Conservation (phyloP, 495 filamentous ascomycete species). For the Daldinia concentrica region DNA sequence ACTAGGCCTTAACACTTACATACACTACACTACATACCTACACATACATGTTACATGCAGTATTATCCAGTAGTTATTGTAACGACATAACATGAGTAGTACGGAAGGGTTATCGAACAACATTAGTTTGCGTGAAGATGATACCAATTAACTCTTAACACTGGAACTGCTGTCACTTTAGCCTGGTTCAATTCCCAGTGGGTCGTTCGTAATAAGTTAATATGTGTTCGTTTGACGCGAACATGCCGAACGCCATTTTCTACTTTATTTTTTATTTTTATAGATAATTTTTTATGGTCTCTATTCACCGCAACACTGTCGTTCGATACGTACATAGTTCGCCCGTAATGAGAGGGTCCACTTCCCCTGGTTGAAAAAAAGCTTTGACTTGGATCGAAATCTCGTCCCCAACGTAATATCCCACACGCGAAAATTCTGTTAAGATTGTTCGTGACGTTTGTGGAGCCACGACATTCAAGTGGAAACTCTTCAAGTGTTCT, state of each 20-base stretch:
- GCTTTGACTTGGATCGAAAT: conserved; percentile 37
- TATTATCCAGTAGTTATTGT: not conserved
- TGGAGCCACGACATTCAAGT: conserved; percentile 40
- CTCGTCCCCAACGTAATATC: conserved; percentile 39
- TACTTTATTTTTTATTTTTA: conserved; percentile 21
- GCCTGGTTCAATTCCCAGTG: conserved; percentile 24
- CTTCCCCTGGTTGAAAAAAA: conserved; percentile 35
- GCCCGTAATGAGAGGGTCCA: conserved; percentile 26
- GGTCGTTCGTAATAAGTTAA: conserved; percentile 13
- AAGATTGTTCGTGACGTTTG: conserved; percentile 33
- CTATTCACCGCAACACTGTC: conserved; percentile 34
- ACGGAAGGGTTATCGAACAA: conserved; percentile 12
- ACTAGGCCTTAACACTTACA: conserved; percentile 4
- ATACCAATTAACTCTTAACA: conserved; percentile 4
- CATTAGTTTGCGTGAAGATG: conserved; percentile 28
- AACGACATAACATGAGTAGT: not conserved
- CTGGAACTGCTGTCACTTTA: conserved; percentile 30
- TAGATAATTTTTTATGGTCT: not conserved
- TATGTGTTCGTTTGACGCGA: conserved; percentile 15
- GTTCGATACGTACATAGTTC: conserved; percentile 29
- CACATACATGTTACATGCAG: too few species aligned
- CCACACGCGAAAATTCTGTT: conserved; percentile 29
- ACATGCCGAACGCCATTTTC: conserved; percentile 20
- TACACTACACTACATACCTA: too few species aligned
- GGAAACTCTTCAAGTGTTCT: conserved; percentile 36